A percentile compares a stretch with the other conserved stretches of the same genome.
phyloP scores from a whole-genome alignment of 345 rosid genomes.

The Psidium guajava region DNA sequence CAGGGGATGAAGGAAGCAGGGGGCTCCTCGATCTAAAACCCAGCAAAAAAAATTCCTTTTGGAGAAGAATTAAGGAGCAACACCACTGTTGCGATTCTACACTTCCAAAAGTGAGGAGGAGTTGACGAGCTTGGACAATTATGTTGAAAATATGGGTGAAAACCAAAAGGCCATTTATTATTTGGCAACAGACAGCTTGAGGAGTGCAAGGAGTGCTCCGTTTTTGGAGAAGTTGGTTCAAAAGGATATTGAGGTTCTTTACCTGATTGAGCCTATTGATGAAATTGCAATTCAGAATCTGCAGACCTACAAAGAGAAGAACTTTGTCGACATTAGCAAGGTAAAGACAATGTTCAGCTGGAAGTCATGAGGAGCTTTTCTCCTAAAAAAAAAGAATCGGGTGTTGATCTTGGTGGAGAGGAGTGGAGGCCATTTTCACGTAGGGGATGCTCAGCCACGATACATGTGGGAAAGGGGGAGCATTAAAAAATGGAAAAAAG shows the following conservation, averaged over 20 bases:
- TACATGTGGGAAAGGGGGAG: no score
- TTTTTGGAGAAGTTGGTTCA: conserved; percentile 93
- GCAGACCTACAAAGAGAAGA: conserved; percentile 95
- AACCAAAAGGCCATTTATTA: conserved; percentile 92
- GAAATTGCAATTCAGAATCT: conserved; percentile 96
- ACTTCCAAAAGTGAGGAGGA: conserved; percentile 86
- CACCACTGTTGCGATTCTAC: conserved; percentile 71
- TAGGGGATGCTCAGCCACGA: no score
- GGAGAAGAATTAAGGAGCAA: no score
- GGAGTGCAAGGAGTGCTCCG: conserved; percentile 91
- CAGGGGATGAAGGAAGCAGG: no score
- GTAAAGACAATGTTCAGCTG: no score
- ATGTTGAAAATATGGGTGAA: conserved; percentile 90
- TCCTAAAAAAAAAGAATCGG: no score
- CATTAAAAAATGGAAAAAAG: no score
- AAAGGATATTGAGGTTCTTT: conserved; percentile 87
- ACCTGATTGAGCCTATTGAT: conserved; percentile 90
- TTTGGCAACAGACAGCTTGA: conserved; percentile 85
- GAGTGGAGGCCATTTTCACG: no score
- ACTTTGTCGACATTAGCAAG: conserved; percentile 96
- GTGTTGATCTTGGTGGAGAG: no score
- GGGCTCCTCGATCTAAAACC: no score
- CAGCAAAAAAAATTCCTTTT: no score
- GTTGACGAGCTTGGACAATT: conserved; percentile 70
- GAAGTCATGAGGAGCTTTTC: no score